A percentile compares a stretch with the other conserved stretches of the same genome.
These are phyloP conservation scores for Bipolaris cookei DNA, from an alignment of 2,329 filamentous ascomycete genomes.

Conservation along the genomic window DNA sequence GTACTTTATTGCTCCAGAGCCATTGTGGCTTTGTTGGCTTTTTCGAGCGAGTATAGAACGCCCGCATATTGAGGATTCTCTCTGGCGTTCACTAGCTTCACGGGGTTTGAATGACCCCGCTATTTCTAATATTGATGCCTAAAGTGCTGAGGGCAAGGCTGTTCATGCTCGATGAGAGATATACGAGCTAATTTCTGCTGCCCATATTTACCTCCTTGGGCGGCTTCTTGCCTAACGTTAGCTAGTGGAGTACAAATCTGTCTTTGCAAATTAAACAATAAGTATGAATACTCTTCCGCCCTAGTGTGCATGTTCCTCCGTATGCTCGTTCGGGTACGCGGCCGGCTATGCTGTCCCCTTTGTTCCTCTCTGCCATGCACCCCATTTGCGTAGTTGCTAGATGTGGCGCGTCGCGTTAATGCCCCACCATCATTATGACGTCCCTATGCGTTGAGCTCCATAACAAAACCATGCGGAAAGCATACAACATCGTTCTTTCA, in stretches of 20 bases:
- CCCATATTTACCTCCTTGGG: constrained; percentile 3
- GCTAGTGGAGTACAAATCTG: constrained; percentile 15
- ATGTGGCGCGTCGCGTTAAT: constrained; percentile 27
- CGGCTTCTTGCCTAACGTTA: constrained; percentile 1
- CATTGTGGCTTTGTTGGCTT: neutral
- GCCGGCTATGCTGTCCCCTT: neutral
- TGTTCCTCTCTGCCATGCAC: neutral
- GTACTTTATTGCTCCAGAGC: constrained; percentile 3
- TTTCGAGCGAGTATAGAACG: neutral
- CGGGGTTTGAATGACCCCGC: neutral
- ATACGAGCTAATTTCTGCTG: constrained; percentile 5
- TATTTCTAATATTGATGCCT: constrained; percentile 21
- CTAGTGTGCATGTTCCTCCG: no score
- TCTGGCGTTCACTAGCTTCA: constrained; percentile 1
- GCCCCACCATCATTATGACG: constrained; percentile 34
- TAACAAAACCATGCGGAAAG: constrained; percentile 16
- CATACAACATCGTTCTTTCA: constrained; percentile 12
- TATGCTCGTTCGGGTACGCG: neutral
- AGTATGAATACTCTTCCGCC: neutral
- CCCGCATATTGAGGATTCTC: constrained; percentile 3
- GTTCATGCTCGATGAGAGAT: constrained; percentile 2
- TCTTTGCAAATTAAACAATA: constrained; percentile 15
- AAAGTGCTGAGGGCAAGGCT: constrained; percentile 21
- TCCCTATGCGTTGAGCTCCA: constrained; percentile 18
- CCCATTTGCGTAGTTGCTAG: constrained; percentile 9